phyloP scores from a whole-genome alignment of 495 filamentous ascomycete genomes.

The Aspergillus wentii region DNA sequence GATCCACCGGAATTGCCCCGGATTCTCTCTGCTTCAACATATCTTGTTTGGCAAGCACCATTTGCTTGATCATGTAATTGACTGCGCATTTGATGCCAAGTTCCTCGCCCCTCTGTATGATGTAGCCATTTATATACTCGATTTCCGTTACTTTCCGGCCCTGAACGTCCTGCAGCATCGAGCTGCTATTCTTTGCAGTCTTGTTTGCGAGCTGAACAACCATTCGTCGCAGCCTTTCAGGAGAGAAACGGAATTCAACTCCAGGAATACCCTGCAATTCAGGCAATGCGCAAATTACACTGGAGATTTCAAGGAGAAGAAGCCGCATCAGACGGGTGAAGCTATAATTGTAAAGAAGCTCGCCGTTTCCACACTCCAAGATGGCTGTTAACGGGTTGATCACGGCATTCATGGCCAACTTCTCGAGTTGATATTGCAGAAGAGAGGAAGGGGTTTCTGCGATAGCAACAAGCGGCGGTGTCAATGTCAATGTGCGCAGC shows the following conservation, averaged over 20 bases:
- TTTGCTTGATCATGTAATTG: slow-evolving; percentile 63
- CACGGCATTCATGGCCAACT: slow-evolving; percentile 73
- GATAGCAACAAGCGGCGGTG: slow-evolving; percentile 42
- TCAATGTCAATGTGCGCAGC: slow-evolving; percentile 45
- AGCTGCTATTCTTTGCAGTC: slow-evolving; percentile 65
- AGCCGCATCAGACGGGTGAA: slow-evolving; percentile 54
- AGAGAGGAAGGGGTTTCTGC: slow-evolving; percentile 39
- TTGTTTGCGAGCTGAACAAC: slow-evolving; percentile 53
- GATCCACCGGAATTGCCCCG: slow-evolving; percentile 31
- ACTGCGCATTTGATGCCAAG: slow-evolving; percentile 58
- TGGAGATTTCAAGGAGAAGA: slow-evolving; percentile 60
- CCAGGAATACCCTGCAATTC: slow-evolving; percentile 63
- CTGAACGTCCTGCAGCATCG: slow-evolving; percentile 76
- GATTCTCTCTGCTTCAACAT: slow-evolving; percentile 16
- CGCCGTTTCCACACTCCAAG: slow-evolving; percentile 67
- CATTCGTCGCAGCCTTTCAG: slow-evolving; percentile 50
- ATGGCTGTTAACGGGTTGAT: slow-evolving; percentile 80
- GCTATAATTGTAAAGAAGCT: slow-evolving; percentile 56
- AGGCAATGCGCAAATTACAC: slow-evolving; percentile 58
- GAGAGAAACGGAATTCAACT: slow-evolving; percentile 48
- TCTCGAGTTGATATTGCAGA: slow-evolving; percentile 62
- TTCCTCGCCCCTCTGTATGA: slow-evolving; percentile 65
- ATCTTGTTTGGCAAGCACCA: slow-evolving; percentile 40
- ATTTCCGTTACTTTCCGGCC: slow-evolving; percentile 65
- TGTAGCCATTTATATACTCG: slow-evolving; percentile 80